Evolutionary conservation across 441 rosid species (phyloP).

Genomic region (Adansonia gregorii): DNA sequence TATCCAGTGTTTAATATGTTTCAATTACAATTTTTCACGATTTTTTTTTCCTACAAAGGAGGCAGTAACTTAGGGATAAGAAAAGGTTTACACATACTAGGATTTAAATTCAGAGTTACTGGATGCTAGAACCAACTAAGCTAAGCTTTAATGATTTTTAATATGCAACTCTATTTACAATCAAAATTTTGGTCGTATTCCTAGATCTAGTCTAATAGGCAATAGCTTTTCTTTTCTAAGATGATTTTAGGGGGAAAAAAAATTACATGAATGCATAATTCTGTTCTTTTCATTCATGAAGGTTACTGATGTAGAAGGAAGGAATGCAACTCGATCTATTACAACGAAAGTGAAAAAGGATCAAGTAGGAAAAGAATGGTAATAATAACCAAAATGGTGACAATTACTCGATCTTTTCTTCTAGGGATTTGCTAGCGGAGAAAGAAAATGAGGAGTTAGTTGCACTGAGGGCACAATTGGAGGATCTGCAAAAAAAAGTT

Average conservation of each 20-base stretch:
- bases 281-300: constrained; percentile 31
- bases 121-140: no score
- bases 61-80: no score
- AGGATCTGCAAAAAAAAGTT: constrained; percentile 67
- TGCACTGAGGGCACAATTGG: constrained; percentile 67
- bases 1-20: constrained; percentile 4
- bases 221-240: not conserved
- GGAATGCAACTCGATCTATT: constrained; percentile 58
- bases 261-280: constrained; percentile 19
- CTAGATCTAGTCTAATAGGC: not conserved
- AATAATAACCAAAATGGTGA: constrained; percentile 52
- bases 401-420: constrained; percentile 44
- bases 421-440: constrained; percentile 54
- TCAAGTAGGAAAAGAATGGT: constrained; percentile 49
- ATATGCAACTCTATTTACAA: not conserved
- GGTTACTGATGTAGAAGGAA: constrained; percentile 60
- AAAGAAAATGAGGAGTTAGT: constrained; percentile 65
- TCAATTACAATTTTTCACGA: not conserved
- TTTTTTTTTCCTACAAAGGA: not conserved
- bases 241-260: not conserved
- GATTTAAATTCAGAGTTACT: no score
- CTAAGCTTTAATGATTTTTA: not conserved
- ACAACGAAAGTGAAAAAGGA: constrained; percentile 70
- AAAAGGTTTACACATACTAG: no score
- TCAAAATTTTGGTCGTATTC: not conserved